Evolutionary conservation across 352 stramenopile species (phyloP).

Genomic region (Phytophthora ramorum): DNA sequence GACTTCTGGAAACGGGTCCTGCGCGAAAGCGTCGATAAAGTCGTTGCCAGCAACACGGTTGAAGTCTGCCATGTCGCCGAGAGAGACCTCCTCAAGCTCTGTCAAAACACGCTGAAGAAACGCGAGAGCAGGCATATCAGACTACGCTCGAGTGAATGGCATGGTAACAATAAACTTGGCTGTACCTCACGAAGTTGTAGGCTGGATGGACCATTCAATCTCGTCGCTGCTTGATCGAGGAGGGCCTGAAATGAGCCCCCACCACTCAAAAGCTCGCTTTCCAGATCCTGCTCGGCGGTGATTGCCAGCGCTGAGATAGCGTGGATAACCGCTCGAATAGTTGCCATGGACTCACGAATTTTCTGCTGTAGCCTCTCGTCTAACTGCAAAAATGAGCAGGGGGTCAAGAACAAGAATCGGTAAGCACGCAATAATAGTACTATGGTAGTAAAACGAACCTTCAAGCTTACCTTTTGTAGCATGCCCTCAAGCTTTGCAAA

Average conservation of each 20-base stretch:
- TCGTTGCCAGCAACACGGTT: slow-evolving; percentile 45
- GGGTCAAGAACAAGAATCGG: neutral
- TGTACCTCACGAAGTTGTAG: slow-evolving; percentile 34
- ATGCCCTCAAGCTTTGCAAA: slow-evolving; percentile 21
- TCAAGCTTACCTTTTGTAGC: slow-evolving; percentile 29
- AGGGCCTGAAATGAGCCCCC: slow-evolving; percentile 33
- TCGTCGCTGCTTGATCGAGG: slow-evolving; percentile 27
- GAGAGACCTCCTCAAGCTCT: slow-evolving; percentile 50
- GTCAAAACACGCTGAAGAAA: slow-evolving; percentile 43
- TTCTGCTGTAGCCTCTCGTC: slow-evolving; percentile 26
- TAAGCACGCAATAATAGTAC: neutral
- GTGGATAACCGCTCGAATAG: slow-evolving; percentile 33
- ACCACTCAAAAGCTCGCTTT: slow-evolving; percentile 31
- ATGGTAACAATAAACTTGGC: neutral
- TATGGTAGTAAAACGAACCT: neutral
- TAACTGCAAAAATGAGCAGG: slow-evolving; percentile 22
- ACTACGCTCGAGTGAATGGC: neutral
- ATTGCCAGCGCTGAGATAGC: slow-evolving; percentile 26
- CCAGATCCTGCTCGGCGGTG: slow-evolving; percentile 32
- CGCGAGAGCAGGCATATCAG: neutral
- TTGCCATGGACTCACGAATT: slow-evolving; percentile 35
- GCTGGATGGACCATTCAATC: slow-evolving; percentile 10
- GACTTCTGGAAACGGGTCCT: slow-evolving; percentile 31
- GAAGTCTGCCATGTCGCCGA: slow-evolving; percentile 45
- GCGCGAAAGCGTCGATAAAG: slow-evolving; percentile 38